Evolutionary conservation across 2,329 filamentous ascomycete species (phyloP).

Genomic region (Botrytis medusae): DNA sequence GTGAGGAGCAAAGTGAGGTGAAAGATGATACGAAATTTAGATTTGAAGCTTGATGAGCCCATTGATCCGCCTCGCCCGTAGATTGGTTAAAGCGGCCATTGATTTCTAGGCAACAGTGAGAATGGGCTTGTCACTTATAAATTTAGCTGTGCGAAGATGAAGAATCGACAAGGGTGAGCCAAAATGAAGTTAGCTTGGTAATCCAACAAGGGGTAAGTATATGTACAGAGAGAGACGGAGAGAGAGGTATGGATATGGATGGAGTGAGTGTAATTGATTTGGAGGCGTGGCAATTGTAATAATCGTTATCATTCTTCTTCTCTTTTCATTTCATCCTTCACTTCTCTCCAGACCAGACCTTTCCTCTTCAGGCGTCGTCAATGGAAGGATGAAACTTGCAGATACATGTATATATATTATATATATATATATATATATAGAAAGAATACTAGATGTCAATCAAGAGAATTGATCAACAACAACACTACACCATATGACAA

Average conservation of each 20-base stretch:
- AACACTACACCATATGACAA: not conserved
- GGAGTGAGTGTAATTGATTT: not conserved
- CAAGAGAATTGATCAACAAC: not conserved
- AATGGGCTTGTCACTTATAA: not conserved
- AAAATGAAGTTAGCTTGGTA: not conserved
- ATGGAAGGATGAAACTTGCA: not conserved
- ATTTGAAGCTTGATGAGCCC: not conserved
- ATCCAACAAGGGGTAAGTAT: not conserved
- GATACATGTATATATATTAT: no score
- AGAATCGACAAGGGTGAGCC: not conserved
- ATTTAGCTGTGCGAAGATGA: not conserved
- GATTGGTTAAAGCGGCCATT: not conserved
- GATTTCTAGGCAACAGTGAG: constrained; percentile 11
- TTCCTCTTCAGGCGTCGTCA: no score
- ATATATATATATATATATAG: not conserved
- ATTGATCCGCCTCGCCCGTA: not conserved
- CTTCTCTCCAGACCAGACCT: no score
- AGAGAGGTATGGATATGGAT: no score
- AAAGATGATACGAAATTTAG: not conserved
- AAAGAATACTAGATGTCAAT: not conserved
- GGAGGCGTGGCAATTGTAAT: not conserved
- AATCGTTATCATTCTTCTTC: not conserved
- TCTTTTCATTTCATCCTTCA: not conserved
- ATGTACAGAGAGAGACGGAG: no score
- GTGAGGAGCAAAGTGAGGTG: not conserved